phyloP scores from a whole-genome alignment of 2,329 filamentous ascomycete genomes.

The Botrytis sinoallii region DNA sequence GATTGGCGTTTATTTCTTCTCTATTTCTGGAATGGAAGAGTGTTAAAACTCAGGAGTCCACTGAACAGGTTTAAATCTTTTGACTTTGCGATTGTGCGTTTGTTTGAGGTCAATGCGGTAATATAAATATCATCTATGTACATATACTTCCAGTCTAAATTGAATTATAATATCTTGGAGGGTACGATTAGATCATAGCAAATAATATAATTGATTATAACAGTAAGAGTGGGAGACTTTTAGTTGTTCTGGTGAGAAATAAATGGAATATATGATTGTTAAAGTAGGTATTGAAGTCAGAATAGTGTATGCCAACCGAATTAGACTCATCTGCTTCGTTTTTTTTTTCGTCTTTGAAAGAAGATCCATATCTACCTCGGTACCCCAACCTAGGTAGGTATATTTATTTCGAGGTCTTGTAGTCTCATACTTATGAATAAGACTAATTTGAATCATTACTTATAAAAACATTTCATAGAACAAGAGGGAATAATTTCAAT shows the following conservation, averaged over 20 bases:
- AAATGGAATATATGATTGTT: background rate
- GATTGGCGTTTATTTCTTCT: slow-evolving; percentile 48
- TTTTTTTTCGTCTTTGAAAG: background rate
- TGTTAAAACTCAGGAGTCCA: slow-evolving; percentile 20
- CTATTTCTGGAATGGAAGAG: slow-evolving; percentile 50
- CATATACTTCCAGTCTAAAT: background rate
- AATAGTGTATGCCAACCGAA: background rate
- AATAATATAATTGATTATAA: background rate
- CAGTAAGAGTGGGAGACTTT: background rate
- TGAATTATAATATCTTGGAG: background rate
- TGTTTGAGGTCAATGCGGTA: background rate
- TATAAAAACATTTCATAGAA: no score
- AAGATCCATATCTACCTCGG: no score
- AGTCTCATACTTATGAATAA: no score
- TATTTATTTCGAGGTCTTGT: no score
- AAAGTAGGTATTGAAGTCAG: background rate
- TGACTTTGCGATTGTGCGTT: background rate
- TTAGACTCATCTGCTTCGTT: background rate
- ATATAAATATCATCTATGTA: background rate
- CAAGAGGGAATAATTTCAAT: no score
- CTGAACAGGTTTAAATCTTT: background rate
- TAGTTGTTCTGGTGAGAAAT: background rate
- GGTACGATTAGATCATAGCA: background rate
- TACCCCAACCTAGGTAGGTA: no score
- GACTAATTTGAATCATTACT: no score